Conservation (phyloP, 2,329 filamentous ascomycete genomes). For the Exophiala calicioides region DNA sequence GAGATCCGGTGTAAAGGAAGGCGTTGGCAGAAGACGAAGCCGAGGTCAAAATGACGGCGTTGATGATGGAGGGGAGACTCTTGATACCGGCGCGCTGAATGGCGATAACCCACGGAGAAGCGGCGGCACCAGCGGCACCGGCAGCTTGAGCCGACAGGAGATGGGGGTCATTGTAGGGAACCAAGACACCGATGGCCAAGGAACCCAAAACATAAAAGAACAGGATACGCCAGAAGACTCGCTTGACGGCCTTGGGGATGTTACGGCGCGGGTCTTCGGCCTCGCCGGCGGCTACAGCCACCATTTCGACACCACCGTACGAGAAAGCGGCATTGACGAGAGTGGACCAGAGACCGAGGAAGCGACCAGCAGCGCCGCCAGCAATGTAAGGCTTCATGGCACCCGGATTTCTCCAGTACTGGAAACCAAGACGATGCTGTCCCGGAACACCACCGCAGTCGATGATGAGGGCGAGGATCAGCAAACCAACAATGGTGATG, state of each 20-base stretch:
- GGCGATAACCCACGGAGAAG: slow-evolving; percentile 57
- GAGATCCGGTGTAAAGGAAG: slow-evolving; percentile 58
- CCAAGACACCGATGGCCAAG: slow-evolving; percentile 72
- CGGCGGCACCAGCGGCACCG: slow-evolving; percentile 40
- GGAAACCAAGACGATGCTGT: slow-evolving; percentile 57
- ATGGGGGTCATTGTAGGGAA: slow-evolving; percentile 64
- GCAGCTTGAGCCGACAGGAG: slow-evolving; percentile 52
- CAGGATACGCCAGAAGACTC: slow-evolving; percentile 58
- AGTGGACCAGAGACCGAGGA: slow-evolving; percentile 54
- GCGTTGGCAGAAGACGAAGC: slow-evolving; percentile 71
- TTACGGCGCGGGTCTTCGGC: slow-evolving; percentile 47
- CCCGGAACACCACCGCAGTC: slow-evolving; percentile 50
- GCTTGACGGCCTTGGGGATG: slow-evolving; percentile 44
- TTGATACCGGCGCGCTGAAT: slow-evolving; percentile 54
- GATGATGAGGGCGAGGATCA: slow-evolving; percentile 54
- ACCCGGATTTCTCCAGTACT: slow-evolving; percentile 56
- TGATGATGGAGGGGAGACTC: slow-evolving; percentile 72
- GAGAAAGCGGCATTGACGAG: slow-evolving; percentile 53
- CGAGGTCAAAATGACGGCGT: slow-evolving; percentile 71
- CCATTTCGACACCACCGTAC: slow-evolving; percentile 54
- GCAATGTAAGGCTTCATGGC: slow-evolving; percentile 32
- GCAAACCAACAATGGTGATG: slow-evolving; percentile 51
- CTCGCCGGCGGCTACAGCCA: slow-evolving; percentile 52
- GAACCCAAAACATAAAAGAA: slow-evolving; percentile 80
- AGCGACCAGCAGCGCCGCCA: slow-evolving; percentile 46